Conservation (phyloP, 305 asterid genomes). For the Fraxinus dipetala region DNA sequence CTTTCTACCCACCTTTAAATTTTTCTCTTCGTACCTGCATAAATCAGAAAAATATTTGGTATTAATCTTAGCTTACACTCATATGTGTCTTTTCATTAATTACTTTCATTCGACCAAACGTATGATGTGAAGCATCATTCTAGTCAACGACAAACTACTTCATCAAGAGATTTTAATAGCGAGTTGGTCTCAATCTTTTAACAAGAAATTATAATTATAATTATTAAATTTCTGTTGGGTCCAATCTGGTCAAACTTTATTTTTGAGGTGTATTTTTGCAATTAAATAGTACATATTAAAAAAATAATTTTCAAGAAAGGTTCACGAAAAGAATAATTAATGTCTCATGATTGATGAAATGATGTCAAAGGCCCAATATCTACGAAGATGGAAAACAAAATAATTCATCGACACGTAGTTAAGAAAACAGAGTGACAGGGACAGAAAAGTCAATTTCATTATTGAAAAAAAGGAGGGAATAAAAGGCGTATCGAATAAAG, state of each 20-base stretch:
- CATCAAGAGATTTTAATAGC: not conserved
- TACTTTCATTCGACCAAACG: not conserved
- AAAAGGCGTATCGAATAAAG: not conserved
- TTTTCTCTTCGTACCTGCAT: slow-evolving; percentile 71
- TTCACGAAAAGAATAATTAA: slow-evolving; percentile 18
- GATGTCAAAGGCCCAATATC: slow-evolving; percentile 27
- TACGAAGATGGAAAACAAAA: not conserved
- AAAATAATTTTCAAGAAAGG: not conserved
- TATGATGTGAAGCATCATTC: not conserved
- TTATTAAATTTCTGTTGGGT: not conserved
- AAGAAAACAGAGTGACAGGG: slow-evolving; percentile 14
- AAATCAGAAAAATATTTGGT: not conserved
- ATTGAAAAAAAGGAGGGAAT: not conserved
- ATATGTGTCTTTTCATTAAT: no score
- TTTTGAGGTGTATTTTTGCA: not conserved
- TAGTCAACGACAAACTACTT: not conserved
- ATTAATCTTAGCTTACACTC: not conserved
- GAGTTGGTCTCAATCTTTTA: not conserved
- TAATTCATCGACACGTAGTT: slow-evolving; percentile 27
- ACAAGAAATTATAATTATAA: not conserved
- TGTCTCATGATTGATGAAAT: not conserved
- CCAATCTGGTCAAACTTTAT: not conserved
- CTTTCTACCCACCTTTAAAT: slow-evolving; percentile 77
- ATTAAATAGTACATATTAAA: not conserved
- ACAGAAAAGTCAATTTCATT: slow-evolving; percentile 22